A percentile compares a stretch with the other conserved stretches of the same genome.
Evolutionary conservation across 495 filamentous ascomycete genomes (phyloP).

Genomic region (Penicillium riverlandense): DNA sequence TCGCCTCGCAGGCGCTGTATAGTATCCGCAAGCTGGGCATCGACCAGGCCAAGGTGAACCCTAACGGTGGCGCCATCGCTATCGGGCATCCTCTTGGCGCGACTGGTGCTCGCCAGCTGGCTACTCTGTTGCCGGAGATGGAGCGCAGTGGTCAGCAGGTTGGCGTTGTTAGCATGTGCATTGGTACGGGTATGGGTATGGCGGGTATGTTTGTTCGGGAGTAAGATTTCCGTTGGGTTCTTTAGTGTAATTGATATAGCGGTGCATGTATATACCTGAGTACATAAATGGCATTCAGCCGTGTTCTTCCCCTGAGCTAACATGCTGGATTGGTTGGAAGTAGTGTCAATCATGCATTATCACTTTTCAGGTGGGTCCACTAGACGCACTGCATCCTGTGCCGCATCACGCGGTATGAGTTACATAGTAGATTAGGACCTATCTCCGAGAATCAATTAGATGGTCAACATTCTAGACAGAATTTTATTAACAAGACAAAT

Average conservation of each 20-base stretch:
- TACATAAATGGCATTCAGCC: too few species aligned
- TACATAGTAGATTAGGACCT: too few species aligned
- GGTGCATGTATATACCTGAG: constrained; percentile 18
- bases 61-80: constrained; percentile 88
- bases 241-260: constrained; percentile 16
- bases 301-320: too few species aligned
- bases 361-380: too few species aligned
- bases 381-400: too few species aligned
- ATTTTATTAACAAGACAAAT: too few species aligned
- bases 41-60: constrained; percentile 67
- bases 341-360: too few species aligned
- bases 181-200: constrained; percentile 92
- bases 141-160: constrained; percentile 55
- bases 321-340: too few species aligned
- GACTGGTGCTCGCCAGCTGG: constrained; percentile 77
- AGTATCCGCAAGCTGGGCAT: constrained; percentile 68
- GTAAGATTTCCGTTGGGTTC: constrained; percentile 30
- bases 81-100: constrained; percentile 90
- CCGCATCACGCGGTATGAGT: too few species aligned
- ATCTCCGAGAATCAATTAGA: too few species aligned
- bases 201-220: constrained; percentile 78
- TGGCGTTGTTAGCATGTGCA: constrained; percentile 79
- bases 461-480: too few species aligned
- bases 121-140: constrained; percentile 65
- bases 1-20: constrained; percentile 82